These are phyloP conservation scores for Hypoxylon sp. DNA, from an alignment of 2,329 filamentous ascomycete species.

Conservation along the genomic window DNA sequence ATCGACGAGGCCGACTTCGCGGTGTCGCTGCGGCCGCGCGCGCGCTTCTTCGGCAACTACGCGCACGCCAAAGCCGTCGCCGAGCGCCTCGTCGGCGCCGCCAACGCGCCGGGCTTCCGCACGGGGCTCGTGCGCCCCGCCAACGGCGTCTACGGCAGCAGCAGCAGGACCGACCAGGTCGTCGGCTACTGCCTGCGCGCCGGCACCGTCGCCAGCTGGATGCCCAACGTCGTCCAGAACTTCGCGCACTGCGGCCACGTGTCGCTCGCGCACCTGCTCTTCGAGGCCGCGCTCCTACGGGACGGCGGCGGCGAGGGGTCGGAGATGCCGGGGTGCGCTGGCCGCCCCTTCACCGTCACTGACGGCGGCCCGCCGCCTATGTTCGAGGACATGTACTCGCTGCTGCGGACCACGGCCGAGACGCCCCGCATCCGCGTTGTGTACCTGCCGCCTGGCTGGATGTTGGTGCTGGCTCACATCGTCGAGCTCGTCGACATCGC, in stretches of 20 bases:
- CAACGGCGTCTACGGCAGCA: slow-evolving; percentile 61
- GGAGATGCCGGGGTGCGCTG: slow-evolving; percentile 48
- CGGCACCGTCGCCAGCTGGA: slow-evolving; percentile 53
- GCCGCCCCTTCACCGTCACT: slow-evolving; percentile 59
- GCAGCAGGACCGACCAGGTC: slow-evolving; percentile 52
- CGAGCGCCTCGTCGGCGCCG: slow-evolving; percentile 52
- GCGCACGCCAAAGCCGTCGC: slow-evolving; percentile 56
- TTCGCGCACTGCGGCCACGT: slow-evolving; percentile 61
- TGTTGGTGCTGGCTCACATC: slow-evolving; percentile 50
- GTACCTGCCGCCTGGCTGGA: slow-evolving; percentile 46
- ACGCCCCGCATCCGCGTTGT: slow-evolving; percentile 45
- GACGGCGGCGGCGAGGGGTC: too few species aligned
- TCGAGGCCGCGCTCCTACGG: slow-evolving; percentile 59
- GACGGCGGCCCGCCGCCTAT: slow-evolving; percentile 56
- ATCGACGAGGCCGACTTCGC: slow-evolving; percentile 53
- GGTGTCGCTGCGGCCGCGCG: slow-evolving; percentile 47
- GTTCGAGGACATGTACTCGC: slow-evolving; percentile 51
- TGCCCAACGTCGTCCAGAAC: slow-evolving; percentile 55
- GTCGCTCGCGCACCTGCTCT: slow-evolving; percentile 60
- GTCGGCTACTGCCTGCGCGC: slow-evolving; percentile 51
- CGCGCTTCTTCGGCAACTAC: slow-evolving; percentile 56
- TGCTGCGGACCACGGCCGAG: slow-evolving; percentile 43
- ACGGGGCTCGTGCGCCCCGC: slow-evolving; percentile 63
- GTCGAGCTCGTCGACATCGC: slow-evolving; percentile 49
- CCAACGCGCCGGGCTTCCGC: slow-evolving; percentile 50